Evolutionary conservation across 139 green algal genomes (phyloP), one percentile per base, ranked within the genome.

Genomic region (Choricystis sp.): DNA sequence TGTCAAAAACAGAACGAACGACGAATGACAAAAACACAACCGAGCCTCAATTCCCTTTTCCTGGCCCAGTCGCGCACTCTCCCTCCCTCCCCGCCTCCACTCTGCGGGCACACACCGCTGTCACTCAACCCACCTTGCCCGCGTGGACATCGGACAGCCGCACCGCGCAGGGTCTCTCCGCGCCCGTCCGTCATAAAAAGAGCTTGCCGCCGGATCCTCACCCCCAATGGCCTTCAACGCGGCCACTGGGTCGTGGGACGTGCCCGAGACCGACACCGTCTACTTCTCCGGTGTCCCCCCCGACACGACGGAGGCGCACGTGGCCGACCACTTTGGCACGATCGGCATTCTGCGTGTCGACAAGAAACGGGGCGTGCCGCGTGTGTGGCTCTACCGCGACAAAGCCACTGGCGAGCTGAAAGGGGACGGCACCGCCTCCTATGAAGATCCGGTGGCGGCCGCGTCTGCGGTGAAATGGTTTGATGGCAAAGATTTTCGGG

Each of bases 361-460:
- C 67, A 5, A 80, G 77, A 66, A 70, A 75, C 14, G 89, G 89
- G 75, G 82, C 87, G 19, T 69, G 73, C 20, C 25, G 25, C 69
- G 75, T 62, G 56, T 83, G 21, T 85, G 79, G 76, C 68, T 85
- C 57, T 83, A 83, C 61, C 70, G 70, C 0, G 81, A 91, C 65
- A 86, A 86, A 60, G 73, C 61, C 1, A 92, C 85, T 0, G 86
- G 86, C 26, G 68, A 49, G 26, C 70, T 88, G 1, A 95, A 95
- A 65, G 87, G 87, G 26, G 87, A 95, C 56, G 84, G 80, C 26
- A 91, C 82, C 0, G 74, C 88, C 4, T 75, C 77, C 0, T 90
- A 89, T 64, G 84, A 91, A 19, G 87, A 95, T 66, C 82, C 87
- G 2, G 91, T 89, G 63, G 81, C 81, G 2, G 87, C 87, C 0